Conservation (phyloP, 2,329 filamentous ascomycete species). For the Chaetothyriales sp. region DNA sequence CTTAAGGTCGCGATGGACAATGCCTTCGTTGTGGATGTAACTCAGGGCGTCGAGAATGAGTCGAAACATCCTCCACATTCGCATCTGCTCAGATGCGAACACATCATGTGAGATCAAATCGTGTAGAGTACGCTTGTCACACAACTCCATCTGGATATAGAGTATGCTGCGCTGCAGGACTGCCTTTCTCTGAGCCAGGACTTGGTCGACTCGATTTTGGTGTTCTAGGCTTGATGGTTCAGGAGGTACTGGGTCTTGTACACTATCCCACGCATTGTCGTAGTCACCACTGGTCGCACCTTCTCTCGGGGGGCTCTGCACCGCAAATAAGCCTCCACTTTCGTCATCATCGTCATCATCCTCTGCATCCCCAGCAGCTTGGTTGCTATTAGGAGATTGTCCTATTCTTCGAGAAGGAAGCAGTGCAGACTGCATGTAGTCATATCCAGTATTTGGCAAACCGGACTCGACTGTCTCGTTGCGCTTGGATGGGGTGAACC, state of each 20-base stretch:
- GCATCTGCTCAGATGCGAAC: constrained; percentile 58
- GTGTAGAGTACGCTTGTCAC: constrained; percentile 80
- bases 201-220: background rate
- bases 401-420: background rate
- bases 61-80: constrained; percentile 80
- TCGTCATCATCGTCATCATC: constrained; percentile 27
- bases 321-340: constrained; percentile 5
- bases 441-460: constrained; percentile 43
- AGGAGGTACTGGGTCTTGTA: background rate
- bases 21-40: constrained; percentile 79
- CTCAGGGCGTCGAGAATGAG: constrained; percentile 81
- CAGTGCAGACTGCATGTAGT: constrained; percentile 75
- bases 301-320: background rate
- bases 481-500: background rate
- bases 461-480: background rate
- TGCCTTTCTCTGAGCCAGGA: background rate
- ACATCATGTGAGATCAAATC: constrained; percentile 64
- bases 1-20: constrained; percentile 92
- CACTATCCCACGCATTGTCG: constrained; percentile 1
- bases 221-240: background rate
- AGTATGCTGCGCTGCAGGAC: constrained; percentile 38
- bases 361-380: constrained; percentile 43
- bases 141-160: constrained; percentile 99
- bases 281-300: constrained; percentile 1
- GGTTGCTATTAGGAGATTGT: constrained; percentile 40